These are phyloP conservation scores for Globisporangium recalcitrans DNA, from an alignment of 352 stramenopile genomes.

Conservation along the genomic window DNA sequence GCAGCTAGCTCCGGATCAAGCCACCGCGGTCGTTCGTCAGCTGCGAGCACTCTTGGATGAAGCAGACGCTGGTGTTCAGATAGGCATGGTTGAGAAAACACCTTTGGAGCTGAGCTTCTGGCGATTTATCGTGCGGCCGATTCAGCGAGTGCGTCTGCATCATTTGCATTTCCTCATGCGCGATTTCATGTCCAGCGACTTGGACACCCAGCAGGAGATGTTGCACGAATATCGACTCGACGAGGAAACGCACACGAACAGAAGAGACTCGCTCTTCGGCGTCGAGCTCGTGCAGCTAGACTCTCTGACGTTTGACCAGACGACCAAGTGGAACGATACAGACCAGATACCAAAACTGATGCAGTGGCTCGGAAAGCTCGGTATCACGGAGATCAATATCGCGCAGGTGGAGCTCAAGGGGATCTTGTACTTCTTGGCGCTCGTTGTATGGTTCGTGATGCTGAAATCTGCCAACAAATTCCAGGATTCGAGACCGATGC, in stretches of 20 bases:
- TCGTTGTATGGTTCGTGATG: constrained; percentile 42
- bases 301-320: constrained; percentile 47
- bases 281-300: constrained; percentile 60
- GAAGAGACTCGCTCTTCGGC: constrained; percentile 2
- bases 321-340: constrained; percentile 44
- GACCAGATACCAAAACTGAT: constrained; percentile 43
- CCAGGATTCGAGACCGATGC: constrained; percentile 41
- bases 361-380: constrained; percentile 34
- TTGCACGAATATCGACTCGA: background rate
- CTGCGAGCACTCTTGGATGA: constrained; percentile 19
- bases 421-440: constrained; percentile 19
- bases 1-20: background rate
- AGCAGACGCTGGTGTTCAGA: constrained; percentile 21
- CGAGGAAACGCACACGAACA: background rate
- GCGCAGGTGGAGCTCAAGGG: constrained; percentile 34
- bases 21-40: constrained; percentile 2
- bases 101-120: constrained; percentile 32
- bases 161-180: constrained; percentile 24
- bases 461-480: constrained; percentile 73
- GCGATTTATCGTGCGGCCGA: constrained; percentile 33
- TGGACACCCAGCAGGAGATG: background rate
- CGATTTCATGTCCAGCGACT: constrained; percentile 17
- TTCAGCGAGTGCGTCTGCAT: constrained; percentile 32
- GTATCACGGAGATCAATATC: constrained; percentile 33
- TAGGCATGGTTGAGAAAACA: constrained; percentile 22